A percentile compares a stretch with the other conserved stretches of the same genome.
Conservation (phyloP, 441 rosid genomes). For the Omphalea diandra region DNA sequence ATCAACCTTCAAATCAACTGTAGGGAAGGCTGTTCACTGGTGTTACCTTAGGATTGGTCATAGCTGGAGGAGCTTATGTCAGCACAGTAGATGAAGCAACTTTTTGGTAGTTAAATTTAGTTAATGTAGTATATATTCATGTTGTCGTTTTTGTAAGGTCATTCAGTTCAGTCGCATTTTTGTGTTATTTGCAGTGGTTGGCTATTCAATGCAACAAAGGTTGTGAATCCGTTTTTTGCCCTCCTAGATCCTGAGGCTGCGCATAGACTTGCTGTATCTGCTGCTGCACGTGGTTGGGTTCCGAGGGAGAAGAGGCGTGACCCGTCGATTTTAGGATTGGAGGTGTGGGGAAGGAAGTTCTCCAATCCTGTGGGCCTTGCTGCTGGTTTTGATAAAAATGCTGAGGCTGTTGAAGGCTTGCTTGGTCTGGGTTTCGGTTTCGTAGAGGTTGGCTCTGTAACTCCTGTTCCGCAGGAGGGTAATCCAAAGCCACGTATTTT, state of each 20-base stretch:
- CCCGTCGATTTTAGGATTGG: conserved; percentile 66
- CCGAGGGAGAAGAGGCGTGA: conserved; percentile 95
- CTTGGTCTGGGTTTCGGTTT: conserved; percentile 94
- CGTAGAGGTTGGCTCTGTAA: conserved; percentile 97
- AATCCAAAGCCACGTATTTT: conserved; percentile 95
- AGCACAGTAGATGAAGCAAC: conserved; percentile 98
- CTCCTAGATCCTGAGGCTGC: conserved; percentile 94
- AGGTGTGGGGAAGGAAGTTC: conserved; percentile 97
- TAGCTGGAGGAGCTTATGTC: conserved; percentile 93
- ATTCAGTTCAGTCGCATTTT: neutral
- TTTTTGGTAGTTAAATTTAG: conserved; percentile 59
- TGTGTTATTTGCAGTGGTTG: conserved; percentile 61
- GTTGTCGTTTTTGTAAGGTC: neutral
- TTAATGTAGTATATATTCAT: neutral
- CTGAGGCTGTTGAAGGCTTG: conserved; percentile 92
- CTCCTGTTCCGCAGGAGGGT: conserved; percentile 97
- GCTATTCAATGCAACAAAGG: conserved; percentile 86
- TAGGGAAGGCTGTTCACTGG: conserved; percentile 90
- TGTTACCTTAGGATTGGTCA: conserved; percentile 70
- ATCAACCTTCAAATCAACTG: conserved; percentile 11
- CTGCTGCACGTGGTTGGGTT: conserved; percentile 97
- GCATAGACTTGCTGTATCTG: conserved; percentile 80
- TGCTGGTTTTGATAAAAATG: conserved; percentile 99
- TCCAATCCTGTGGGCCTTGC: conserved; percentile 95
- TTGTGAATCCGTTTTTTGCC: conserved; percentile 93